Evolutionary conservation across 768 basidiomycete genomes (phyloP).

Genomic region (Tylopilus plumbeoviolaceoides): DNA sequence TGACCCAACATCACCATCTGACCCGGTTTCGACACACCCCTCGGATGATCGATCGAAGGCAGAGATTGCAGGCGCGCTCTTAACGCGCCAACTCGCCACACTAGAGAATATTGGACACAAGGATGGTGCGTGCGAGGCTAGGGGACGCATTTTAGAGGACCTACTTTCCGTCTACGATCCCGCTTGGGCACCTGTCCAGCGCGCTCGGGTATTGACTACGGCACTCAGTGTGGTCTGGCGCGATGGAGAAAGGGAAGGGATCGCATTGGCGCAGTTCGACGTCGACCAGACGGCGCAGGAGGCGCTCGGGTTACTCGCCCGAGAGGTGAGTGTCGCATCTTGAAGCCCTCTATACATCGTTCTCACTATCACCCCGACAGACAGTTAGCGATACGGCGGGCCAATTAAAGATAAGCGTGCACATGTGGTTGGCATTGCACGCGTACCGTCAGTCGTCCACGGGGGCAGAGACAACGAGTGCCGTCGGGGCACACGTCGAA

Average conservation of each 20-base stretch:
- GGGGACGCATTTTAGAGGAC: constrained; percentile 44
- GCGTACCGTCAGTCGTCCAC: constrained; percentile 52
- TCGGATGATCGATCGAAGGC: constrained; percentile 9
- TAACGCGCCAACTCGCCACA: constrained; percentile 58
- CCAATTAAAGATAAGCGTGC: constrained; percentile 52
- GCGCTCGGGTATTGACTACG: constrained; percentile 53
- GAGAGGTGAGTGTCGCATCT: constrained; percentile 36
- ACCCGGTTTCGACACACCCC: constrained; percentile 15
- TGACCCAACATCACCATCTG: neutral
- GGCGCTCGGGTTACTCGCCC: constrained; percentile 37
- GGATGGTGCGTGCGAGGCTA: constrained; percentile 42
- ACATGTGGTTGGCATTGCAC: constrained; percentile 71
- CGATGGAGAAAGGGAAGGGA: constrained; percentile 19
- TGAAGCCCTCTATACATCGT: neutral
- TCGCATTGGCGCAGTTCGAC: constrained; percentile 17
- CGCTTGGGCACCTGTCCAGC: constrained; percentile 49
- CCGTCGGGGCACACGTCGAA: constrained; percentile 50
- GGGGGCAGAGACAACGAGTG: constrained; percentile 35
- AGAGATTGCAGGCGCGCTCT: constrained; percentile 46
- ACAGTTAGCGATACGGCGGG: constrained; percentile 25
- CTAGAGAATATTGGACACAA: constrained; percentile 58
- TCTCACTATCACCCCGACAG: constrained; percentile 16
- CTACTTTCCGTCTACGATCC: constrained; percentile 46
- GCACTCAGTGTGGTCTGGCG: constrained; percentile 46
- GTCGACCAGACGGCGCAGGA: constrained; percentile 39